Evolutionary conservation across 257 asterid species (phyloP), one percentile per base, ranked within the genome.

Genomic region (Penstemon davidsonii): DNA sequence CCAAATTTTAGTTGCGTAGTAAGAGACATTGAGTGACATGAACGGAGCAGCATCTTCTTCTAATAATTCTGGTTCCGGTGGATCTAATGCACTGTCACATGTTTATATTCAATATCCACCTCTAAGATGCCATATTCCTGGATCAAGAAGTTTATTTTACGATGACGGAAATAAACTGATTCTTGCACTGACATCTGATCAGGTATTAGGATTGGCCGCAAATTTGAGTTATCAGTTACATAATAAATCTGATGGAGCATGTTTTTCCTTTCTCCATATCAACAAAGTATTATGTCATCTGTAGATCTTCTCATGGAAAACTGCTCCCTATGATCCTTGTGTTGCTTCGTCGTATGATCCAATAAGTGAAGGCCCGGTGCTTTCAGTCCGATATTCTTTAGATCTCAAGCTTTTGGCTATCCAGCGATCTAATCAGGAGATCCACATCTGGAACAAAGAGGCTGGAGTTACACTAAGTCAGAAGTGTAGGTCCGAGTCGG

Each of bases 231-330:
- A 57, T 64, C 13, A 46, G 75, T 44, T 68, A 50, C 45, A 4
- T 50, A 55, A 41, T 19, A 41, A 55, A 66, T 62, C 3, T 38
- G 39, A 52, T 44, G 4, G 52, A 36, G 41, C 55, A 44, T 58
- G 67, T 49, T 67, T 46, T 51, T 55, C 43, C 56, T 74, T 63
- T 67, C 68, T 60, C 15, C 51, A 49, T 47, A 63, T 66, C 62
- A 72, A 66, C 79, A 73, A 61, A 64, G 13, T 73, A 63, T 13
- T 52, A 47, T 67, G 65, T 43, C 57, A 62, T 73, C 61, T 78
- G 72, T 69, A 93, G 97, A 89, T 90, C 50, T 80, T 85, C 75
- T 93, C 96, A 45, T 90, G 96, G 97, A 93, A 87, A 82, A 79
- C 78, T 74, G 67, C 82, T 81, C 90, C 96, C 45, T 93, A 82